These are phyloP conservation scores for Psilocybe cubensis DNA, from an alignment of 768 basidiomycete species.

Conservation along the genomic window DNA sequence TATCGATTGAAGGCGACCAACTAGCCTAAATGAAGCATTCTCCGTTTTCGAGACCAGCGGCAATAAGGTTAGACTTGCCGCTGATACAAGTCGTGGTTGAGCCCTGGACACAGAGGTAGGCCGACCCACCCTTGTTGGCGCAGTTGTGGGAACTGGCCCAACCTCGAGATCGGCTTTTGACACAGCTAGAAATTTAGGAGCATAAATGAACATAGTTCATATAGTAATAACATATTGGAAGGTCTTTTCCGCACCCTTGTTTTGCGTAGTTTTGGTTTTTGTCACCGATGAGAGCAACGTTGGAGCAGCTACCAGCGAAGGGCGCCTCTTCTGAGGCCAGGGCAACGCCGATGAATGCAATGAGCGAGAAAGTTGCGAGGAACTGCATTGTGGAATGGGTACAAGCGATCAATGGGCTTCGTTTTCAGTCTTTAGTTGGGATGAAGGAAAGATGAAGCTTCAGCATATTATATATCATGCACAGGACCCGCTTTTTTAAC, in stretches of 20 bases:
- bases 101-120: conserved; percentile 4
- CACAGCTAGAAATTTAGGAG: neutral
- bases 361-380: neutral
- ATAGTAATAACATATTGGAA: neutral
- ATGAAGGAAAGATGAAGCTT: too few species aligned
- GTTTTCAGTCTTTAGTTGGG: too few species aligned
- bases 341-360: neutral
- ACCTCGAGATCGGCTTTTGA: neutral
- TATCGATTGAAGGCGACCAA: too few species aligned
- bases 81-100: conserved; percentile 1
- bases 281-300: neutral
- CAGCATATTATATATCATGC: too few species aligned
- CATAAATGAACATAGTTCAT: neutral
- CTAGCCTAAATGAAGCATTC: conserved; percentile 8
- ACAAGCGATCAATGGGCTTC: too few species aligned
- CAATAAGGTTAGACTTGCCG: neutral
- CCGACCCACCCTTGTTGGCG: conserved; percentile 2
- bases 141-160: conserved; percentile 10
- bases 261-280: neutral
- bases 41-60: conserved; percentile 2
- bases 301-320: conserved; percentile 1
- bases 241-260: conserved; percentile 2
- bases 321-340: neutral
- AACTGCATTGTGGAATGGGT: neutral
- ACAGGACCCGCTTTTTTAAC: neutral